Percentiles rank a stretch among this genome's conserved stretches.
phyloP scores from a whole-genome alignment of 805 yeast species.

The Kuraishia borneana region DNA sequence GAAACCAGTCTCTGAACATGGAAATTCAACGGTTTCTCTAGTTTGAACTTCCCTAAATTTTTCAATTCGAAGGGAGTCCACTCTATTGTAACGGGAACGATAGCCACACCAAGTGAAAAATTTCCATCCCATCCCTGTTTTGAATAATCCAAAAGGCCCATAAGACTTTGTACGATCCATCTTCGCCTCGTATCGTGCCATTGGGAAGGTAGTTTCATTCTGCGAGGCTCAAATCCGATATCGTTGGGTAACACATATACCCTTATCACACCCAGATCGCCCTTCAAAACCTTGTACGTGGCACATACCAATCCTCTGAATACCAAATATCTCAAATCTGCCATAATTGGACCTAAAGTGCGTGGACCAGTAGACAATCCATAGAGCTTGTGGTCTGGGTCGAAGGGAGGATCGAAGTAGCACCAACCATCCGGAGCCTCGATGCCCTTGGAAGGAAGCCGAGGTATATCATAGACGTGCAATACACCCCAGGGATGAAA shows the following conservation, averaged over 20 bases:
- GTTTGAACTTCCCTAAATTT: background rate
- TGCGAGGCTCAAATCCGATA: slow-evolving; percentile 11
- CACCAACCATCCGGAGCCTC: slow-evolving; percentile 35
- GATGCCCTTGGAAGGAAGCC: slow-evolving; percentile 22
- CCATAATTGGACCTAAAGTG: slow-evolving; percentile 15
- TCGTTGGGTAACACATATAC: slow-evolving; percentile 39
- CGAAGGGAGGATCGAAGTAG: slow-evolving; percentile 42
- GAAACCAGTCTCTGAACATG: background rate
- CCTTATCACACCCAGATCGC: slow-evolving; percentile 21
- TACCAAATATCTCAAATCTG: slow-evolving; percentile 31
- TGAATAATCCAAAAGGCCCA: slow-evolving; percentile 31
- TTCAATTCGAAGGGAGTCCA: slow-evolving; percentile 2
- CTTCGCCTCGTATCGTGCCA: slow-evolving; percentile 24
- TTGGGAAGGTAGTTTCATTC: slow-evolving; percentile 20
- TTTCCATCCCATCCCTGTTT: slow-evolving; percentile 22
- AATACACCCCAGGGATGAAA: slow-evolving; percentile 40
- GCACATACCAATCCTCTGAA: slow-evolving; percentile 27
- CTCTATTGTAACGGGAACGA: slow-evolving; percentile 9
- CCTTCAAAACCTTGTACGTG: slow-evolving; percentile 25
- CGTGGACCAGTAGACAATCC: slow-evolving; percentile 6
- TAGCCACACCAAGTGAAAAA: slow-evolving; percentile 3
- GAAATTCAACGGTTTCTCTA: background rate
- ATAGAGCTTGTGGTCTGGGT: slow-evolving; percentile 4
- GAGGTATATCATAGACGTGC: slow-evolving; percentile 30
- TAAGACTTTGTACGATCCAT: slow-evolving; percentile 21